A percentile compares a stretch with the other conserved stretches of the same genome.
phyloP scores from a whole-genome alignment of 1,284 basidiomycete genomes.

The Neolentinus lepideus region DNA sequence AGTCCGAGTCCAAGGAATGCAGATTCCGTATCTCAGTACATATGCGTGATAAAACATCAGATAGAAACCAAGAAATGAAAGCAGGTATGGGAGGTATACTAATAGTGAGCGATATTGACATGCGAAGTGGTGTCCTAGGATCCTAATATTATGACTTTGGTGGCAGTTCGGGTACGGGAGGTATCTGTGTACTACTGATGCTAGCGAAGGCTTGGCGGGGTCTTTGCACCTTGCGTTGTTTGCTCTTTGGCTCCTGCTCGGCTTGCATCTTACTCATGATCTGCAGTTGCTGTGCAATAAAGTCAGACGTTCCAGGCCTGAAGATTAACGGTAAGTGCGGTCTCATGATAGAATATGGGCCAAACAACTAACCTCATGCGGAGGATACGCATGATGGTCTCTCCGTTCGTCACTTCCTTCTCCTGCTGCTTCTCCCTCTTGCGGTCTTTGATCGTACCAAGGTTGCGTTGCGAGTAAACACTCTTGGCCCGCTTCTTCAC shows the following conservation, averaged over 20 bases:
- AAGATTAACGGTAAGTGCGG: not conserved
- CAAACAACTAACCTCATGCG: slow-evolving; percentile 73
- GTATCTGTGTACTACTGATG: slow-evolving; percentile 6
- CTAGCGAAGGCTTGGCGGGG: slow-evolving; percentile 15
- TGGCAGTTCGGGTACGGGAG: slow-evolving; percentile 24
- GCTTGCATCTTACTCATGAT: slow-evolving; percentile 70
- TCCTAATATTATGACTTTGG: slow-evolving; percentile 8
- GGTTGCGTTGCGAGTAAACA: slow-evolving; percentile 82
- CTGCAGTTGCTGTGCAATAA: slow-evolving; percentile 82
- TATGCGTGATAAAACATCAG: not conserved
- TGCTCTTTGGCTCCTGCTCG: slow-evolving; percentile 56
- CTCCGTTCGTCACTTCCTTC: slow-evolving; percentile 55
- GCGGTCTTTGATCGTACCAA: slow-evolving; percentile 93
- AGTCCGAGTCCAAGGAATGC: not conserved
- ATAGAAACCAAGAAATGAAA: not conserved
- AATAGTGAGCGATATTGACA: not conserved
- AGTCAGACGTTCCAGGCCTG: slow-evolving; percentile 80
- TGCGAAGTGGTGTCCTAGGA: not conserved
- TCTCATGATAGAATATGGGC: not conserved
- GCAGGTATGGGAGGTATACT: not conserved
- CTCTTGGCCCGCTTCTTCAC: slow-evolving; percentile 87
- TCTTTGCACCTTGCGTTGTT: slow-evolving; percentile 40
- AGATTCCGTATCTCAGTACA: not conserved
- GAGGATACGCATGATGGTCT: slow-evolving; percentile 89
- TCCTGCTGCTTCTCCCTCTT: slow-evolving; percentile 89